Conservation (phyloP, 2,329 filamentous ascomycete species). For the Colletotrichum camelliae region DNA sequence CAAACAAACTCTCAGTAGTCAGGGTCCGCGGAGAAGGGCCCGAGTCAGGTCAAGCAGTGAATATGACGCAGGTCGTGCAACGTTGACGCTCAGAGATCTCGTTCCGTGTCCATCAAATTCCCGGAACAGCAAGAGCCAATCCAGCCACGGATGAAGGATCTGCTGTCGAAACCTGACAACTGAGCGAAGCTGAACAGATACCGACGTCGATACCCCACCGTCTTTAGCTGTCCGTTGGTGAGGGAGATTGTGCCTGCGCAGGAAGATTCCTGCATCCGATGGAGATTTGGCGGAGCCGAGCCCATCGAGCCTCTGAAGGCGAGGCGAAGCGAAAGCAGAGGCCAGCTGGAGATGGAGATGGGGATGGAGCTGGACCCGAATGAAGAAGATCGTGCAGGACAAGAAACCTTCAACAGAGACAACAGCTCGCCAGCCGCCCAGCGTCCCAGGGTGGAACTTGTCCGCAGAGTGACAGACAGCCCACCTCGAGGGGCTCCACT, state of each 20-base stretch:
- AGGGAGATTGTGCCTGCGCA: neutral
- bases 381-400: neutral
- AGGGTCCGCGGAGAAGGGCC: neutral
- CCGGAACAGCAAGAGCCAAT: neutral
- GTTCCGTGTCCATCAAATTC: constrained; percentile 11
- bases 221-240: neutral
- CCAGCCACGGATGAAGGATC: constrained; percentile 1
- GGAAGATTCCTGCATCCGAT: neutral
- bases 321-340: constrained; percentile 2
- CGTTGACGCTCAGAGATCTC: neutral
- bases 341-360: neutral
- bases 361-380: neutral
- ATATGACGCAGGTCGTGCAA: constrained; percentile 15
- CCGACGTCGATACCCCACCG: neutral
- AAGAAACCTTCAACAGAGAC: constrained; percentile 6
- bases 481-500: neutral
- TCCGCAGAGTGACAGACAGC: neutral
- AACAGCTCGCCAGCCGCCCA: neutral
- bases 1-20: neutral
- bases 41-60: constrained; percentile 12
- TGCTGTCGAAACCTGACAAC: neutral
- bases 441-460: neutral
- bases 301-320: neutral
- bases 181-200: neutral
- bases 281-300: neutral